phyloP scores from a whole-genome alignment of 2,329 filamentous ascomycete species.

The Talaromyces sp. region DNA sequence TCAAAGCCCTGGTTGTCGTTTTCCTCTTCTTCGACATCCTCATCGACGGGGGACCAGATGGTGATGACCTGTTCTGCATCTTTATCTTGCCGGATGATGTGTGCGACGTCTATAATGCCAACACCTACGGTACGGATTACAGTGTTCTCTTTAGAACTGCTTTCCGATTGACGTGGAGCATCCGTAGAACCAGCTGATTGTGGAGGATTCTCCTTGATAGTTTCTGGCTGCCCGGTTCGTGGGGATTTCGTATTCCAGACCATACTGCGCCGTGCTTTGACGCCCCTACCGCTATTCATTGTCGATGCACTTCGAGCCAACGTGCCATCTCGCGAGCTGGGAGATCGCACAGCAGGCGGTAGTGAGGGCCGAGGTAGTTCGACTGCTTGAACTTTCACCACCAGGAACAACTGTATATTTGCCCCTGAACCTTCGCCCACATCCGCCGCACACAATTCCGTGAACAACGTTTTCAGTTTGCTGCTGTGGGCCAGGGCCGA shows the following conservation, averaged over 20 bases:
- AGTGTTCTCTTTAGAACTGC: conserved; percentile 28
- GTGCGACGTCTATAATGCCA: conserved; percentile 71
- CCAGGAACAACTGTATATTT: conserved; percentile 72
- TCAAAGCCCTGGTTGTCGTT: conserved; percentile 65
- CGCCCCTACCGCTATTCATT: conserved; percentile 29
- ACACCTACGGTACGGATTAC: conserved; percentile 69
- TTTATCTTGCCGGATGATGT: conserved; percentile 65
- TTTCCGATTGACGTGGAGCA: conserved; percentile 19
- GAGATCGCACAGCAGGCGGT: conserved; percentile 22
- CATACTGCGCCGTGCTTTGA: conserved; percentile 37
- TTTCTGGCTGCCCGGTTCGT: conserved; percentile 26
- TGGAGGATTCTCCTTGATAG: conserved; percentile 25
- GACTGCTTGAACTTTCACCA: conserved; percentile 70
- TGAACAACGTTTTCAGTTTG: conserved; percentile 79
- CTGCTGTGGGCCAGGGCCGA: conserved; percentile 60
- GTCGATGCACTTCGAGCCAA: conserved; percentile 22
- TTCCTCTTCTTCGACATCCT: conserved; percentile 56
- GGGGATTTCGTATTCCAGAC: conserved; percentile 39
- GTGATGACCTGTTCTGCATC: conserved; percentile 72
- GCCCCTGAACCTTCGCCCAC: conserved; percentile 57
- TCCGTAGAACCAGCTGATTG: conserved; percentile 20
- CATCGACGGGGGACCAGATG: conserved; percentile 66
- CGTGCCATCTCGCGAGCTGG: conserved; percentile 32
- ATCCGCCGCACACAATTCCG: conserved; percentile 76
- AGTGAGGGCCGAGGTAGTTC: conserved; percentile 38